Base-by-base conservation (phyloP, 2,329 filamentous ascomycete genomes). In the Simplicillium aogashimaense region DNA sequence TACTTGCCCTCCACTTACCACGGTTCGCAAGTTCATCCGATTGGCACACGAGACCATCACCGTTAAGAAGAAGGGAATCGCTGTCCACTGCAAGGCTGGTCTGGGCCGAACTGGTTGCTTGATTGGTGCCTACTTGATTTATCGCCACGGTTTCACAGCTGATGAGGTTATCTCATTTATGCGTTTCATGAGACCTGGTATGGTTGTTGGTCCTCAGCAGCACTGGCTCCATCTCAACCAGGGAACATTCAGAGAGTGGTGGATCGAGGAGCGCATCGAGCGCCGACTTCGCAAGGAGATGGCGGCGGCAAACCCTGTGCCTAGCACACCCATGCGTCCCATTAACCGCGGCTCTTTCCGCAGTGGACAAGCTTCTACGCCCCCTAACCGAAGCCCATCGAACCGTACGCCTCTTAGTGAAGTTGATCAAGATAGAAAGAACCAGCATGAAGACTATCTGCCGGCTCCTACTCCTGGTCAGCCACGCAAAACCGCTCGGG, bases 181-280 rank as follows among this genome's bases (percentile, higher is more conserved):
- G 90, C 82, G 90, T 45, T 98, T 98, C 66, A 97, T 97, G 90
- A 78, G 90, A 43, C 92, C 92, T 0, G 92, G 92, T 39, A 98
- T 98, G 92, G 92, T 98, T 7, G 92, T 98, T 39, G 92, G 92
- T 1, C 92, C 92, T 31, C 92, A 98, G 59, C 92, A 98, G 65
- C 92, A 98, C 65, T 98, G 92, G 92, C 76, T 98, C 40, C 92
- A 98, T 58, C 76, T 98, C 46, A 95, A 98, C 67, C 92, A 98
- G 64, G 85, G 85, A 29, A 82, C 85, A 29, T 98, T 98, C 78
- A 79, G 92, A n/a, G 88, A 97, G 63, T 98, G 92, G 92, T 97
- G 89, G 86, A 76, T 92, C 54, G 87, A 88, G 65, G 85, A 90
- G 65, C 85, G 88, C 55, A 66, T 90, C 43, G 83, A 88, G 60